phyloP scores from a whole-genome alignment of 257 asterid genomes.

The Ballota nigra region DNA sequence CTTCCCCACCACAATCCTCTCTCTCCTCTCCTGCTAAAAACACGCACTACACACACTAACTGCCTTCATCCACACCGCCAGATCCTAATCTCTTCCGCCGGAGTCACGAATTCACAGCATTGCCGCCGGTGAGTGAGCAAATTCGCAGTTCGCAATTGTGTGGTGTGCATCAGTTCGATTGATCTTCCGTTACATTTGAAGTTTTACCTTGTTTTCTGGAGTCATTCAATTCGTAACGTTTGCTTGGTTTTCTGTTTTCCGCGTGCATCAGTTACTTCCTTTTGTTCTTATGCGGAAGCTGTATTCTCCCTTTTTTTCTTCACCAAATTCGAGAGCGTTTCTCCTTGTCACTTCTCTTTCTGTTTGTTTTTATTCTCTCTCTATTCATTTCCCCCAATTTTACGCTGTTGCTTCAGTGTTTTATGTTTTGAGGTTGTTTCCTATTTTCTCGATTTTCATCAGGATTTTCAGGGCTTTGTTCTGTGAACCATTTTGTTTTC shows the following conservation, averaged over 20 bases:
- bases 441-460: neutral
- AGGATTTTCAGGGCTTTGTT: slow-evolving; percentile 17
- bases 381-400: neutral
- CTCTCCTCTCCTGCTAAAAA: neutral
- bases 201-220: neutral
- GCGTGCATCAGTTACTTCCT: slow-evolving; percentile 26
- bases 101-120: slow-evolving; percentile 23
- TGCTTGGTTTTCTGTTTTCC: slow-evolving; percentile 38
- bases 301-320: slow-evolving; percentile 18
- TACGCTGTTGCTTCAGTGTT: slow-evolving; percentile 5
- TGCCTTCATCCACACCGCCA: slow-evolving; percentile 15
- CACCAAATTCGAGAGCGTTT: slow-evolving; percentile 15
- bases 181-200: slow-evolving; percentile 29
- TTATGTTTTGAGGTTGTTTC: slow-evolving; percentile 14
- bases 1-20: slow-evolving; percentile 19
- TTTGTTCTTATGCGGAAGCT: slow-evolving; percentile 26
- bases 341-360: slow-evolving; percentile 8
- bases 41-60: slow-evolving; percentile 24
- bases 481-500: slow-evolving; percentile 17
- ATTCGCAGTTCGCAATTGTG: slow-evolving; percentile 8
- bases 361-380: neutral
- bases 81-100: slow-evolving; percentile 23
- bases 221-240: slow-evolving; percentile 19
- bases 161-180: slow-evolving; percentile 12
- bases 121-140: slow-evolving; percentile 26